phyloP scores from a whole-genome alignment of 768 basidiomycete genomes.

The Flagelloscypha sp. region DNA sequence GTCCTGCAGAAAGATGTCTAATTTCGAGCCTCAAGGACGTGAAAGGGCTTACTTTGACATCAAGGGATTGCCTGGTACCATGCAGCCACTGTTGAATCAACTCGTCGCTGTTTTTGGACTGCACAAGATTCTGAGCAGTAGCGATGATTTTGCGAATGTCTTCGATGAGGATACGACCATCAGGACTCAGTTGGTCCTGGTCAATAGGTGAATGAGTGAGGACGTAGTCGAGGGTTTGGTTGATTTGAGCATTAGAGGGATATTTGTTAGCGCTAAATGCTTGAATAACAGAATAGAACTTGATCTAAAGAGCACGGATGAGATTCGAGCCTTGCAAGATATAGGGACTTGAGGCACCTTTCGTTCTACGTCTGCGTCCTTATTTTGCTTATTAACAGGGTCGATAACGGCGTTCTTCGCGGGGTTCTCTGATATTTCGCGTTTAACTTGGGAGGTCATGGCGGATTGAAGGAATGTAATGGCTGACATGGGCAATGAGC shows the following conservation, averaged over 20 bases:
- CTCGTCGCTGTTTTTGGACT: constrained; percentile 84
- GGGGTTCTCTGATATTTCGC: constrained; percentile 63
- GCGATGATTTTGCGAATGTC: constrained; percentile 77
- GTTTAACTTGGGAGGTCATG: constrained; percentile 34
- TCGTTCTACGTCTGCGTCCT: constrained; percentile 71
- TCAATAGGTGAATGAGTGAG: constrained; percentile 50
- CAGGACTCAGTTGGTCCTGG: constrained; percentile 57
- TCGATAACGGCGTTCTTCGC: constrained; percentile 49
- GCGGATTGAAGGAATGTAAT: constrained; percentile 19
- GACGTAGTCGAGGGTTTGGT: constrained; percentile 61
- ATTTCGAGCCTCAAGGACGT: no score
- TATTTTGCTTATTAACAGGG: constrained; percentile 51
- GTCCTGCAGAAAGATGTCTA: constrained; percentile 18
- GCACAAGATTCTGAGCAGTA: constrained; percentile 63
- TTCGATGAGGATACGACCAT: constrained; percentile 69
- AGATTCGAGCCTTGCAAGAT: constrained; percentile 1
- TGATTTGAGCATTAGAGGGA: constrained; percentile 77
- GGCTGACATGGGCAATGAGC: no score
- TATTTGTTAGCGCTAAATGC: constrained; percentile 74
- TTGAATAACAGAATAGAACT: constrained; percentile 71
- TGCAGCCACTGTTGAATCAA: constrained; percentile 86
- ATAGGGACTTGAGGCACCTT: constrained; percentile 35
- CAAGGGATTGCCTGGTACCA: no score
- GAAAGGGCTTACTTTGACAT: no score
- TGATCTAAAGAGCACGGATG: constrained; percentile 34